Percentiles rank a stretch among this genome's conserved stretches.
Evolutionary conservation across 2,329 filamentous ascomycete species (phyloP).

Genomic region (Cladosporium sp.): DNA sequence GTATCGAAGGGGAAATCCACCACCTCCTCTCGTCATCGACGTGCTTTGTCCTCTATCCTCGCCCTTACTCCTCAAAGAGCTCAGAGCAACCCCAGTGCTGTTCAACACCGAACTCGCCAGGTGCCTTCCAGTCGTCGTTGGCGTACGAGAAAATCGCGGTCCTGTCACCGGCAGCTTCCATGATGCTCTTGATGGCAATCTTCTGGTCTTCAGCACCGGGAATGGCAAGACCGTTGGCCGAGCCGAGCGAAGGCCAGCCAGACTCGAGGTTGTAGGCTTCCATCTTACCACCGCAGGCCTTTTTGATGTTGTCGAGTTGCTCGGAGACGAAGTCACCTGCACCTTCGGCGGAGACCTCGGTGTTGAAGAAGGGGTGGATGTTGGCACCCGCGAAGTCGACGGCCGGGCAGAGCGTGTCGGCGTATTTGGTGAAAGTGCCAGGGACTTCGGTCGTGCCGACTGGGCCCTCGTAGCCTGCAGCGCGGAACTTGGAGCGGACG

Average conservation of each 20-base stretch:
- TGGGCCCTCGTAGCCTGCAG: constrained; percentile 59
- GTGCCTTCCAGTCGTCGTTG: constrained; percentile 77
- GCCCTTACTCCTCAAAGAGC: constrained; percentile 21
- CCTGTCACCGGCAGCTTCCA: constrained; percentile 60
- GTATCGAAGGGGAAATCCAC: no score
- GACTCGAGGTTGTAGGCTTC: constrained; percentile 80
- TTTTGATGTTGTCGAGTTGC: constrained; percentile 68
- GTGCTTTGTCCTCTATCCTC: not conserved
- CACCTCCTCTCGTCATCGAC: no score
- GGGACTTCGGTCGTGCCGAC: constrained; percentile 86
- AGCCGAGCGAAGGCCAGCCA: constrained; percentile 76
- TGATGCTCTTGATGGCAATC: constrained; percentile 68
- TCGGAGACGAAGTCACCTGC: constrained; percentile 73
- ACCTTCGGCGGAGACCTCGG: constrained; percentile 54
- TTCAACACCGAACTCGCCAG: constrained; percentile 69
- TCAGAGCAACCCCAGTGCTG: constrained; percentile 67
- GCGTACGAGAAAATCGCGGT: constrained; percentile 77
- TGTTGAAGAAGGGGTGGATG: constrained; percentile 94
- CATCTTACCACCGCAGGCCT: constrained; percentile 64
- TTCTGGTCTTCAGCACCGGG: constrained; percentile 65
- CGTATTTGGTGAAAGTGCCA: constrained; percentile 65
- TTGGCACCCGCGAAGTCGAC: constrained; percentile 81
- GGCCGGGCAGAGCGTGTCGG: constrained; percentile 60
- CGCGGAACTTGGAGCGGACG: constrained; percentile 59
- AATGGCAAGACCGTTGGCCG: constrained; percentile 67